Percentiles rank a stretch among this genome's conserved stretches.
phyloP scores from a whole-genome alignment of 805 yeast genomes.

The Saccharomycopsis capsularis region DNA sequence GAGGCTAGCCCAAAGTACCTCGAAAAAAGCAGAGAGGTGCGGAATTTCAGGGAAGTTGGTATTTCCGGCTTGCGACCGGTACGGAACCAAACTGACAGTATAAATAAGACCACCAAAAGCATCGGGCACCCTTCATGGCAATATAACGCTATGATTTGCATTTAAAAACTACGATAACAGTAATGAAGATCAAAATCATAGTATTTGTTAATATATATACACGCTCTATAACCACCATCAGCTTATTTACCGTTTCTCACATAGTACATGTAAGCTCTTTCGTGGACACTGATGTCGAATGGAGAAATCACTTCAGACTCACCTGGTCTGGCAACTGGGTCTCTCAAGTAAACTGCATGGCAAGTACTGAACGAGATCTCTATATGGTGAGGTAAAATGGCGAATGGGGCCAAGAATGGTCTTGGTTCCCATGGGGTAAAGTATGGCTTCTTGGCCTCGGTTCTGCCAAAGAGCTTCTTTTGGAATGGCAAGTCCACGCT shows the following conservation, averaged over 20 bases:
- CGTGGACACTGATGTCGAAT: slow-evolving; percentile 71
- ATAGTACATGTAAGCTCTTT: slow-evolving; percentile 93
- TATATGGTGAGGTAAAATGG: slow-evolving; percentile 84
- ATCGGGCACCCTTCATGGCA: no score
- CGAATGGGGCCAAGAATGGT: slow-evolving; percentile 87
- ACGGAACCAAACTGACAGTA: no score
- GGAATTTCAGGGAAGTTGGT: no score
- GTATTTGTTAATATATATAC: no score
- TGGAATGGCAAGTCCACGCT: slow-evolving; percentile 77
- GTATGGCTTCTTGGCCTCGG: slow-evolving; percentile 68
- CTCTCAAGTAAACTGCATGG: slow-evolving; percentile 93
- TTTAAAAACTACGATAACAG: no score
- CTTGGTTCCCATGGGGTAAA: slow-evolving; percentile 98
- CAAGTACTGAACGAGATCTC: slow-evolving; percentile 88
- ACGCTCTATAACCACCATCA: no score
- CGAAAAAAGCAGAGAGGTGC: no score
- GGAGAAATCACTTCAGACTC: slow-evolving; percentile 94
- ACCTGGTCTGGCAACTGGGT: slow-evolving; percentile 96
- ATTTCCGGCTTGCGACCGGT: no score
- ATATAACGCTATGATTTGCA: no score
- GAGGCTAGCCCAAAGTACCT: no score
- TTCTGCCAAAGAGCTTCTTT: slow-evolving; percentile 66
- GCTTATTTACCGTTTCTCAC: slow-evolving; percentile 54
- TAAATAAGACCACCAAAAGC: no score
- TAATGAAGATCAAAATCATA: no score